Evolutionary conservation across 2,329 filamentous ascomycete genomes (phyloP).

Genomic region (Fusarium papillatum): DNA sequence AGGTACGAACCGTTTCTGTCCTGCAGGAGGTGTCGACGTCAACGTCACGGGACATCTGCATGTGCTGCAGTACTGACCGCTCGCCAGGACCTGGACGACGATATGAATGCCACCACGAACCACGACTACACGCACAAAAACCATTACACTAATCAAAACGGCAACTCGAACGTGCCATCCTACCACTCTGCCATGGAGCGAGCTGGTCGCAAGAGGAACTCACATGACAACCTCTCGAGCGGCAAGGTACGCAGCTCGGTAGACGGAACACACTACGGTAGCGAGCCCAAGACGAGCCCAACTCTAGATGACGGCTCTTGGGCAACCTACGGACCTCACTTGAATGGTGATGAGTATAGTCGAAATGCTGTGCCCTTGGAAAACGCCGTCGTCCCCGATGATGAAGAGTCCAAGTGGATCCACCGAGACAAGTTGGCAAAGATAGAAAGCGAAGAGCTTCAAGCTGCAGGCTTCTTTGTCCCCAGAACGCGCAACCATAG

Average conservation of each 20-base stretch:
- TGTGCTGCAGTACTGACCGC: conserved; percentile 27
- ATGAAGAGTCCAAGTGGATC: conserved; percentile 84
- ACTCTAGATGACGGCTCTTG: conserved; percentile 38
- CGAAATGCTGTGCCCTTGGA: conserved; percentile 44
- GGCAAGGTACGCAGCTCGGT: conserved; percentile 38
- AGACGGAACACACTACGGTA: conserved; percentile 41
- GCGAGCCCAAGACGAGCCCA: conserved; percentile 43
- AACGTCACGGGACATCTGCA: neutral
- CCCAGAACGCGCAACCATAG: conserved; percentile 67
- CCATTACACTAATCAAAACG: conserved; percentile 40
- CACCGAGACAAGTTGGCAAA: conserved; percentile 86
- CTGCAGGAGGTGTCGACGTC: neutral
- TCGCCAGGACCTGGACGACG: conserved; percentile 37
- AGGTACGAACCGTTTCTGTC: conserved; percentile 51
- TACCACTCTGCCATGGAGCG: conserved; percentile 44
- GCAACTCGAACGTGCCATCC: conserved; percentile 39
- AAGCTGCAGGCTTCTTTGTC: conserved; percentile 80
- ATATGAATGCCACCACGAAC: conserved; percentile 26
- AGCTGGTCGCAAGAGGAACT: conserved; percentile 52
- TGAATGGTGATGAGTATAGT: conserved; percentile 43
- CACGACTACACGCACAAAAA: conserved; percentile 37
- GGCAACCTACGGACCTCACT: conserved; percentile 28
- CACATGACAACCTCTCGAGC: conserved; percentile 49
- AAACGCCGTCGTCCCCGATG: conserved; percentile 47
- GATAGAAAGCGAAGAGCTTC: conserved; percentile 85